Evolutionary conservation across 1,284 basidiomycete genomes (phyloP), one percentile per base, ranked within the genome.

Genomic region (Heterobasidion annosum): DNA sequence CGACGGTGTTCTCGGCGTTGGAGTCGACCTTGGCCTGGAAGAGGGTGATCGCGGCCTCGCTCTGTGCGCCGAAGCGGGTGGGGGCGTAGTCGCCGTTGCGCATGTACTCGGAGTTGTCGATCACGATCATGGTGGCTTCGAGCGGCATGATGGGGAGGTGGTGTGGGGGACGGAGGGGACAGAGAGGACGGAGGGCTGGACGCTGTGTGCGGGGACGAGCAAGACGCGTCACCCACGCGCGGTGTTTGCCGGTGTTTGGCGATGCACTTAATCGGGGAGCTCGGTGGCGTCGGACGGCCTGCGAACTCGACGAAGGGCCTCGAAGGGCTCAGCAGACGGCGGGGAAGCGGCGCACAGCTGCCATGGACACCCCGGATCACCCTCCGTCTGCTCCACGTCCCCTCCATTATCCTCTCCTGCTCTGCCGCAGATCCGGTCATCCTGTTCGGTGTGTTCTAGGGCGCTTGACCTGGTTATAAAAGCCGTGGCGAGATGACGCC

Each of bases 1-100:
- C 96, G 53, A 98, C 94, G 13, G 93, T 93, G 72, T 91, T 98
- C 74, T 99, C 97, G 32, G 96, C 93, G 73, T 99, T 97, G 43
- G 91, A 87, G 68, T 93, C 88, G 59, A 90, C 90, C 80, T 99
- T 99, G 56, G 91, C 87, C 66, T 89, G 86, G 71, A 98, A 97
- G 64, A 98, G 80, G 55, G 88, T 83, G 59, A 84, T 93, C 58
- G 95, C 91, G 2, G 96, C 93, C 71, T 99, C 95, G 13, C 86
- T 73, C 71, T 98, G 96, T 0, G 95, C 92, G 53, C 90, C 86
- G 68, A 94, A 93, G 60, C 86, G 82, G 34, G 87, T 88, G 37
- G 94, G 94, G 42, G 77, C 74, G 70, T 95, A 98, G 74, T 98
- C 95, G 46, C 95, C 95, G 71, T 98, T 98, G 62, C 91, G 82